A percentile compares a stretch with the other conserved stretches of the same genome.
Evolutionary conservation across 1,284 basidiomycete species (phyloP).

Genomic region (Tilletia setariae): DNA sequence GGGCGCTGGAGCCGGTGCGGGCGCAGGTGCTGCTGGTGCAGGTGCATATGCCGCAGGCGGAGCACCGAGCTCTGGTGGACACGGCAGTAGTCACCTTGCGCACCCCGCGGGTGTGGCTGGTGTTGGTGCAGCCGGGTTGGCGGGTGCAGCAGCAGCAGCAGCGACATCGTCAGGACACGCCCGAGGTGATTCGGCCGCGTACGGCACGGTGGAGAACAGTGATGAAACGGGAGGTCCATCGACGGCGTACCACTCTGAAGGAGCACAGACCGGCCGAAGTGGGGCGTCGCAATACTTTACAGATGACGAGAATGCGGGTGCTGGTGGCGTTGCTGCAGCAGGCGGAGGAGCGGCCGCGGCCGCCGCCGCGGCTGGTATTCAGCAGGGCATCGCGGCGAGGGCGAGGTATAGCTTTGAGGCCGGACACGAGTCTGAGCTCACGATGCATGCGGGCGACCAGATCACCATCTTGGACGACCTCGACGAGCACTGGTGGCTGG

Average conservation of each 20-base stretch:
- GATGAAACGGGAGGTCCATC: conserved; percentile 56
- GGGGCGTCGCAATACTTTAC: conserved; percentile 53
- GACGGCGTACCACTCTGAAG: conserved; percentile 43
- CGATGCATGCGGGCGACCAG: conserved; percentile 38
- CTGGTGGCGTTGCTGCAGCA: conserved; percentile 21
- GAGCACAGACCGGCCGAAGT: conserved; percentile 29
- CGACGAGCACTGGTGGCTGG: conserved; percentile 49
- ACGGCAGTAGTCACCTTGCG: conserved; percentile 9
- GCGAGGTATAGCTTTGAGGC: conserved; percentile 47
- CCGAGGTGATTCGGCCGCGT: conserved; percentile 58
- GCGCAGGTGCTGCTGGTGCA: conserved; percentile 63
- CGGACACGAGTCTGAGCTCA: conserved; percentile 43
- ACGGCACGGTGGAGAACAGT: conserved; percentile 29
- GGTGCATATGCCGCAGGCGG: conserved; percentile 16
- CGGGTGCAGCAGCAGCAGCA: conserved; percentile 24
- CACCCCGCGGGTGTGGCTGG: conserved; percentile 12
- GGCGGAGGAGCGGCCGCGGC: conserved; percentile 18
- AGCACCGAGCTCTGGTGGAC: too few relatives aligned
- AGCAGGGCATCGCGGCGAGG: conserved; percentile 43
- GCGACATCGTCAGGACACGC: conserved; percentile 33
- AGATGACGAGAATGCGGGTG: conserved; percentile 30
- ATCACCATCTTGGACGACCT: conserved; percentile 45
- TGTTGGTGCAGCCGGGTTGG: conserved; percentile 19
- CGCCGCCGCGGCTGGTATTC: background rate
- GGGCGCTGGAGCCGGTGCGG: conserved; percentile 71